Conservation (phyloP, 495 filamentous ascomycete species). For the Xylaria cubensis region DNA sequence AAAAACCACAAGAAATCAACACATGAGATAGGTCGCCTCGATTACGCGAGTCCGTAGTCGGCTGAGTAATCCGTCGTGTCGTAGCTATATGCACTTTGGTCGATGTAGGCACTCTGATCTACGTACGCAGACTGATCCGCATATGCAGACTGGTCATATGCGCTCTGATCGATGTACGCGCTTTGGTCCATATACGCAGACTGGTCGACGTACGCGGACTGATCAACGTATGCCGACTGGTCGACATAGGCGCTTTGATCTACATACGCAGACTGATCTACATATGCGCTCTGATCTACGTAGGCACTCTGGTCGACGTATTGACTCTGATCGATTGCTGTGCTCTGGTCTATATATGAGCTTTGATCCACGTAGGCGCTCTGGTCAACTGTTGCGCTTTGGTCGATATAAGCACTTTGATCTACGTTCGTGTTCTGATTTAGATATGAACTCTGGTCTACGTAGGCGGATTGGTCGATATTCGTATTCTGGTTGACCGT, state of each 20-base stretch:
- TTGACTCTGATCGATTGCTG: not conserved
- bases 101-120: conserved; percentile 9
- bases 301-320: conserved; percentile 1
- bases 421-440: not conserved
- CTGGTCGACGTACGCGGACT: not conserved
- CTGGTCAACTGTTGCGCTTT: not conserved
- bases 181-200: conserved; percentile 3
- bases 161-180: conserved; percentile 4
- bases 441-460: not conserved
- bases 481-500: not conserved
- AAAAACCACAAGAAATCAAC: not conserved
- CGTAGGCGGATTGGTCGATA: not conserved
- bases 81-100: conserved; percentile 17
- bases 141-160: conserved; percentile 18
- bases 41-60: conserved; percentile 18
- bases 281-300: not conserved
- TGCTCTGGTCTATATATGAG: not conserved
- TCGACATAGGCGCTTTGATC: conserved; percentile 4
- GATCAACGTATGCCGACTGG: not conserved
- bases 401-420: not conserved
- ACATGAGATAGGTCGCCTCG: not conserved
- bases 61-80: conserved; percentile 25
- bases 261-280: not conserved
- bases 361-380: not conserved
- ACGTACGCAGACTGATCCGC: conserved; percentile 11